These are phyloP conservation scores for Gleditsia sinensis DNA, from an alignment of 306 rosid genomes.

Conservation along the genomic window DNA sequence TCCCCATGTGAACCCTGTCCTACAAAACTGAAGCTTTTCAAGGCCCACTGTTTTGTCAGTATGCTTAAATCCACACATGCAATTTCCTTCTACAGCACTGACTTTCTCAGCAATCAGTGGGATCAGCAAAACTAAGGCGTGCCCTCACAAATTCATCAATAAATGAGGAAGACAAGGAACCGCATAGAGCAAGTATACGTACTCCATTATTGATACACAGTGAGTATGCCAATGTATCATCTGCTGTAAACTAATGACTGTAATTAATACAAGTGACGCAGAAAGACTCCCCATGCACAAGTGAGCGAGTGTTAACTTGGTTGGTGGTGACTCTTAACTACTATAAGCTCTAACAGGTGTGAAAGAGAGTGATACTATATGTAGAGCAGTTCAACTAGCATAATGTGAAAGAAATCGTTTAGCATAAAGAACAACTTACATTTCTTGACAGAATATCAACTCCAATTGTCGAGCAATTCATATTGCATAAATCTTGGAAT, in stretches of 20 bases:
- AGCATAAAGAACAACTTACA: conserved; percentile 28
- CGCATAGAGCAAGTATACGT: too few relatives aligned
- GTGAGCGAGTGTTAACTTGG: background rate
- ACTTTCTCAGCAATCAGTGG: background rate
- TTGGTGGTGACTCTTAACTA: background rate
- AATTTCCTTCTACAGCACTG: conserved; percentile 34
- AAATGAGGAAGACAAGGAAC: too few relatives aligned
- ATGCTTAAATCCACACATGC: conserved; percentile 22
- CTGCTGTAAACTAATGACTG: background rate
- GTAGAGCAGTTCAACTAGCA: too few relatives aligned
- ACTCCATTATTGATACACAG: too few relatives aligned
- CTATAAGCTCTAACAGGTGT: conserved; percentile 2
- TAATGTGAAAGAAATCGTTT: background rate
- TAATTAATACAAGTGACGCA: background rate
- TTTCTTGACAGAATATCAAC: conserved; percentile 39
- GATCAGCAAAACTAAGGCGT: too few relatives aligned
- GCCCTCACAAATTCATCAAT: too few relatives aligned
- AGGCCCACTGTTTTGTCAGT: conserved; percentile 44
- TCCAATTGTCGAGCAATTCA: conserved; percentile 28
- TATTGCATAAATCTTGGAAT: conserved; percentile 28
- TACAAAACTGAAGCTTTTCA: conserved; percentile 23
- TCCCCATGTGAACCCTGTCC: conserved; percentile 46
- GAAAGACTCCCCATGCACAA: conserved; percentile 1
- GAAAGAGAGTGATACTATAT: too few relatives aligned
- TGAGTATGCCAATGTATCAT: too few relatives aligned